Evolutionary conservation across 768 basidiomycete species (phyloP), one percentile per base, ranked within the genome.

Genomic region (Cyathus striatus): DNA sequence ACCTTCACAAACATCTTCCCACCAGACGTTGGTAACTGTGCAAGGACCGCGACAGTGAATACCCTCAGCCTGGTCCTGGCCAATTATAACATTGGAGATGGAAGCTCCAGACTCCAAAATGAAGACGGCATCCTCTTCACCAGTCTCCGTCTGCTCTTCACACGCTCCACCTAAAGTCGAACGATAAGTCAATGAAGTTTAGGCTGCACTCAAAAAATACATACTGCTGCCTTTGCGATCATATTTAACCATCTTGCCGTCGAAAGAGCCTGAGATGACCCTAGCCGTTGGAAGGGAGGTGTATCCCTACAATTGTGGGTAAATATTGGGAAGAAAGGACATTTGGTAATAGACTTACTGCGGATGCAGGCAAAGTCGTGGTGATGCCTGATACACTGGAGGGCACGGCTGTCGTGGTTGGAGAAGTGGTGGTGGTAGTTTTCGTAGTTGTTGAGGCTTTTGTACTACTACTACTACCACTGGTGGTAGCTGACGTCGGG

Each of bases 1-100:
- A 60, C 57, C 58, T 46, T 60, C 58, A 30, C 58, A 60, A 41
- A 60, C 58, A 44, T 60, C 58, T 40, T 60, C 58, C 56, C 54
- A 58, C 57, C 58, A 60, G 35, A 60, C 58, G 24, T 60, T 60
- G 13, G 57, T 60, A 7, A 60, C 54, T 17, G 54, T 58, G 37
- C 58, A 60, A 7, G 58, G 46, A 10, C 58, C 58, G 41, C 55
- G 55, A 30, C 58, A 60, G 42, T 60, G 58, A 22, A 60, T 60
- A 36, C 56, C 58, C 44, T 60, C 58, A 32, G 58, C 57, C 46
- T 60, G 58, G 27, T 50, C 51, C 36, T 54, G 53, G 18, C 58
- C 58, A 17, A 59, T 59, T 25, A 59, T 58, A 21, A 59, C 56
- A 34, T 59, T 59, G 12, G 58, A 59, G 34, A 60, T 58, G 5